A percentile compares a stretch with the other conserved stretches of the same genome.
phyloP scores from a whole-genome alignment of 345 rosid genomes.

The Aquilaria sinensis region DNA sequence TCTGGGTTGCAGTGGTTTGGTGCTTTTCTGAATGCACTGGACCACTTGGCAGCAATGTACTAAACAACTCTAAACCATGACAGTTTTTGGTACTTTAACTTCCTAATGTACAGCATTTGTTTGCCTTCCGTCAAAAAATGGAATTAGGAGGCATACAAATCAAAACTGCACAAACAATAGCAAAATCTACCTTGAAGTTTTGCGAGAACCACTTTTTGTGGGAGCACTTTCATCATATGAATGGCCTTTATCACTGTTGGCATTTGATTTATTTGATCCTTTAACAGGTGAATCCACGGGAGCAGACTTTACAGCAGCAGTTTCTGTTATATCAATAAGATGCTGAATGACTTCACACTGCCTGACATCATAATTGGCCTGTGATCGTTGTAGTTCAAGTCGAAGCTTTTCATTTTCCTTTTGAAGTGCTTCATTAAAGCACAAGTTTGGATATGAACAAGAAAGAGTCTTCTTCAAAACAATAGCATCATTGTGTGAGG shows the following conservation, averaged over 20 bases:
- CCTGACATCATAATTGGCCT: slow-evolving; percentile 67
- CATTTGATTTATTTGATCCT: slow-evolving; percentile 36
- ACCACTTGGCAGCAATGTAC: too few relatives aligned
- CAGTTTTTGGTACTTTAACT: too few relatives aligned
- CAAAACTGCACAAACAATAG: too few relatives aligned
- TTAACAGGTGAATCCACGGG: slow-evolving; percentile 34
- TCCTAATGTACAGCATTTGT: too few relatives aligned
- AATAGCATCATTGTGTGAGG: slow-evolving; percentile 51
- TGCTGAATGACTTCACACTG: slow-evolving; percentile 92
- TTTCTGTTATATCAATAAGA: slow-evolving; percentile 80
- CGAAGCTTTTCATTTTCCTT: slow-evolving; percentile 80
- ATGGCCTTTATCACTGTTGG: slow-evolving; percentile 33
- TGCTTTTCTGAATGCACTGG: too few relatives aligned
- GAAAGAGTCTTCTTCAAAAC: slow-evolving; percentile 83
- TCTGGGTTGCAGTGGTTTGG: too few relatives aligned
- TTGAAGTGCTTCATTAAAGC: slow-evolving; percentile 71
- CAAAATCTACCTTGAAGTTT: slow-evolving; percentile 49
- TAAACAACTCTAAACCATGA: too few relatives aligned
- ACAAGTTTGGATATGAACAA: slow-evolving; percentile 78
- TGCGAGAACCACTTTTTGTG: slow-evolving; percentile 38
- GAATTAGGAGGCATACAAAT: too few relatives aligned
- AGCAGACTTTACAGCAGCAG: slow-evolving; percentile 40
- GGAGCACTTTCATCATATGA: slow-evolving; percentile 39
- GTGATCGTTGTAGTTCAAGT: slow-evolving; percentile 79
- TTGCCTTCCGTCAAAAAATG: too few relatives aligned